These are phyloP conservation scores for Phoma sp. DNA, from an alignment of 2,329 filamentous ascomycete genomes.

Conservation along the genomic window DNA sequence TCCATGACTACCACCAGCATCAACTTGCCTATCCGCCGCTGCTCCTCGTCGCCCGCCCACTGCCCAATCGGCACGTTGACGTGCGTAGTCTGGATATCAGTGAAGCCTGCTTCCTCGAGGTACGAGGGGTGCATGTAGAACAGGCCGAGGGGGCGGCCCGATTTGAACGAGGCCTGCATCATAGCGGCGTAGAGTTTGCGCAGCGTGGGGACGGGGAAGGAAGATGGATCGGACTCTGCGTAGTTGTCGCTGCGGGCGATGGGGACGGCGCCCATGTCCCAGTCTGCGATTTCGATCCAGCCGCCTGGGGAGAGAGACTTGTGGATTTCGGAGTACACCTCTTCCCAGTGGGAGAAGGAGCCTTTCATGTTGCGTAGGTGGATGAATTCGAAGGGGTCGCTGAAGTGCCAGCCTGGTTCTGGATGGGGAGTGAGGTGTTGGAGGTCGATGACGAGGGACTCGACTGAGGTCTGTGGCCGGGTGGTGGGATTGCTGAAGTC, in stretches of 20 bases:
- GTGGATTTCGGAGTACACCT: conserved; percentile 56
- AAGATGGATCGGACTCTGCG: conserved; percentile 2
- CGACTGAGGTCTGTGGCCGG: conserved; percentile 28
- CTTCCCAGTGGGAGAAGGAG: conserved; percentile 56
- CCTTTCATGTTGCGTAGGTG: conserved; percentile 59
- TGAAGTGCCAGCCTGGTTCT: conserved; percentile 55
- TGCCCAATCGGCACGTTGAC: conserved; percentile 47
- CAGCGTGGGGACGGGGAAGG: conserved; percentile 35
- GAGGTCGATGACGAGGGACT: conserved; percentile 32
- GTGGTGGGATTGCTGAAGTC: conserved; percentile 8
- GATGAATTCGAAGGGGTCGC: conserved; percentile 58
- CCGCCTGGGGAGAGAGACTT: conserved; percentile 56
- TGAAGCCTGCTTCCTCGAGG: conserved; percentile 55
- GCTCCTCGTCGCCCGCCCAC: conserved; percentile 42
- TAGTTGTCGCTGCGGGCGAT: too few species aligned
- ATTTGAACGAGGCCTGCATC: conserved; percentile 49
- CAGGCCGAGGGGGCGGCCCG: conserved; percentile 52
- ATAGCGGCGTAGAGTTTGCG: conserved; percentile 37
- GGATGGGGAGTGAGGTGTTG: conserved; percentile 29
- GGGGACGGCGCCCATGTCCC: conserved; percentile 38
- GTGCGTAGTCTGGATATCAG: conserved; percentile 51
- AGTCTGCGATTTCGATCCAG: conserved; percentile 57
- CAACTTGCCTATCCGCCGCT: conserved; percentile 44
- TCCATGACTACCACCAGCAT: conserved; percentile 46
- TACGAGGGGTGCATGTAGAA: conserved; percentile 52